Evolutionary conservation across 1,139 yeast genomes (phyloP).

Genomic region (Blastobotrys serpentis): DNA sequence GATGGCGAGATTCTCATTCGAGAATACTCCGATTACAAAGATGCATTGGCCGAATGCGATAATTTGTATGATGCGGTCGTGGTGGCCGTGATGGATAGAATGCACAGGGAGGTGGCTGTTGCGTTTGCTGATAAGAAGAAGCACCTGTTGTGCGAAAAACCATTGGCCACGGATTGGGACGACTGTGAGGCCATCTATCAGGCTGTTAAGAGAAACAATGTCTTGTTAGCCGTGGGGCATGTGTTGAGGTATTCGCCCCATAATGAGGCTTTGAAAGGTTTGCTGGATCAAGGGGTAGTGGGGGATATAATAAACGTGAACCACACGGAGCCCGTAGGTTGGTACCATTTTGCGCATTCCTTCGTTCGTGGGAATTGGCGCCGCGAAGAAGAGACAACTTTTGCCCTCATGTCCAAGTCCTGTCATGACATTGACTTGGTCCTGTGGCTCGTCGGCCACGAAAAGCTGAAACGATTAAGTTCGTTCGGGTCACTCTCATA

Average conservation of each 20-base stretch:
- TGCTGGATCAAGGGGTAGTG: slow-evolving; percentile 28
- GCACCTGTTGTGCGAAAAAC: slow-evolving; percentile 34
- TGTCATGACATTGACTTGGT: slow-evolving; percentile 34
- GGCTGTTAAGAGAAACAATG: slow-evolving; percentile 28
- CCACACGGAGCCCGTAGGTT: slow-evolving; percentile 36
- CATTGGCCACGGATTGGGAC: slow-evolving; percentile 31
- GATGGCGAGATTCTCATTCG: no score
- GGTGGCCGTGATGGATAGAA: slow-evolving; percentile 28
- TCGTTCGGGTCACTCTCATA: slow-evolving; percentile 31
- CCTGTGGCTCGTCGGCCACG: slow-evolving; percentile 31
- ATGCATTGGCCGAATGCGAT: slow-evolving; percentile 23
- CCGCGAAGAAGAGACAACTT: slow-evolving; percentile 25
- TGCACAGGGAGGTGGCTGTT: slow-evolving; percentile 33
- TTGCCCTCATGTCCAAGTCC: slow-evolving; percentile 35
- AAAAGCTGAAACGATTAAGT: slow-evolving; percentile 26
- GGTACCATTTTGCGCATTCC: slow-evolving; percentile 35
- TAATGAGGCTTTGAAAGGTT: slow-evolving; percentile 27
- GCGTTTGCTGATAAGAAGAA: slow-evolving; percentile 29
- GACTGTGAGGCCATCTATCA: slow-evolving; percentile 29
- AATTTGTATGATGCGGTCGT: slow-evolving; percentile 28
- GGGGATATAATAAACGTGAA: slow-evolving; percentile 32
- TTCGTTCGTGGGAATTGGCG: slow-evolving; percentile 37
- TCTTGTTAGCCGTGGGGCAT: slow-evolving; percentile 33
- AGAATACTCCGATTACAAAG: slow-evolving; percentile 27
- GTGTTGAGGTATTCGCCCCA: slow-evolving; percentile 35